Base-by-base conservation (phyloP, 2,329 filamentous ascomycete species). In the Metarhizium brunneum region DNA sequence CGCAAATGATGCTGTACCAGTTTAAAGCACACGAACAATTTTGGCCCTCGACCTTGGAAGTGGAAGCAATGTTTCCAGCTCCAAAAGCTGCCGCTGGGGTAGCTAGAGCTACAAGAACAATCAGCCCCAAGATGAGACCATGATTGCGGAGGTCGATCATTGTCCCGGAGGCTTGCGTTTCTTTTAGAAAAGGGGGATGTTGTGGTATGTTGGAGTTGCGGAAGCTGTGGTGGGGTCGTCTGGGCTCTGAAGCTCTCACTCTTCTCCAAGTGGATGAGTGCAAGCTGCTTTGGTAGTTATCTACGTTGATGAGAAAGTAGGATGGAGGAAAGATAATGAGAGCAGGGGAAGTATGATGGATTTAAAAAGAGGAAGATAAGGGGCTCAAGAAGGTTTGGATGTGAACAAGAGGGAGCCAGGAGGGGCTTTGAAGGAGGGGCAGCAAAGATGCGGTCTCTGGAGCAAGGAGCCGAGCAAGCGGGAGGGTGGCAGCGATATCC, bases 51-150 rank as follows among this genome's bases (percentile, higher is more conserved):
- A 95, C 79, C 68, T 85, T 86, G 66, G 89, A 87, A 58, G 90
- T 80, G 56, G 86, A 84, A 47, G 88, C 89, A 68, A 95, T 94
- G 71, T 95, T 95, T 59, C 91, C 91, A 64, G 90, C 90, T 62
- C 90, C 90, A 67, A 95, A 95, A 54, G 88, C 90, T 62, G 86
- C 77, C 40, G 83, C 81, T 18, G 87, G 88, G 58, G 78, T 78
- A 54, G 85, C 82, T 65, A 90, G 82, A 61, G 82, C 73, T 63
- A 91, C 75, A 62, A 92, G 73, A 61, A 90, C 66, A 54, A 81
- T 69, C 62, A 85, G 65, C 64, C 77, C 79, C 69, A 83, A 66
- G 58, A 83, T 65, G 64, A 81, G 69, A 65, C 76, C 73, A 62
- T 74, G 73, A 54, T 72, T 73, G 66, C 74, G 78, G 60, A 75